Base-by-base conservation (phyloP, 148 eudicot genomes). In the Fagopyrum esculentum region DNA sequence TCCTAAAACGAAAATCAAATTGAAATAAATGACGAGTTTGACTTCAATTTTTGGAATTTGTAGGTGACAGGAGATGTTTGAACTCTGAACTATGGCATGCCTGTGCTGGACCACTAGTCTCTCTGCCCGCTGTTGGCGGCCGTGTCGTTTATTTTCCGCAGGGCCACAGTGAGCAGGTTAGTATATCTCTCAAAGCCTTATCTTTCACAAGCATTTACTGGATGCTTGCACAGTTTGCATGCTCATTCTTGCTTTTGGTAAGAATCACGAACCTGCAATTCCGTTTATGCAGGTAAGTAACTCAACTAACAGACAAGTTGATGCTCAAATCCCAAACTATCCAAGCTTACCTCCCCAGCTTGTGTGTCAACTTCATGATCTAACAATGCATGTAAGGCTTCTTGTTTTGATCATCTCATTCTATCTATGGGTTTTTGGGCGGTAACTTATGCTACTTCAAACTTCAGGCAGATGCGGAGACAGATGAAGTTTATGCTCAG, bases 11-110 rank as follows among this genome's bases (percentile, higher is more conserved):
- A 49, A 3, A 9, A 13, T 52, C 17, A 52, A 52, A 52, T 52
- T 61, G 1, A 9, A 61, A 61, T 61, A 26, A 61, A 26, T 61
- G 68, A 61, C 10, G 68, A 61, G 9, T 46, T 48, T 30, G 30
- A 54, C 76, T 55, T 63, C 13, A 19, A 74, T 59, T 64, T 77
- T 50, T 13, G 40, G 40, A 66, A 63, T 69, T 75, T 76, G 78
- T 81, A 88, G 91, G 84, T 74, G 91, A 84, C 35, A 81, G 81
- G 60, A 85, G 78, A 76, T 85, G 87, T 75, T 49, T 85, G 71
- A 88, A 88, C 76, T 88, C 89, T 75, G 91, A 88, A 80, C 89
- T 88, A 49, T 88, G 91, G 91, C 91, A 88, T 78, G 89, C 89
- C 9, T 88, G 91, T 79, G 91, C 91, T 29, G 91, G 91, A 72